Conservation (phyloP, 2,329 filamentous ascomycete genomes). For the Lithohypha guttulata region DNA sequence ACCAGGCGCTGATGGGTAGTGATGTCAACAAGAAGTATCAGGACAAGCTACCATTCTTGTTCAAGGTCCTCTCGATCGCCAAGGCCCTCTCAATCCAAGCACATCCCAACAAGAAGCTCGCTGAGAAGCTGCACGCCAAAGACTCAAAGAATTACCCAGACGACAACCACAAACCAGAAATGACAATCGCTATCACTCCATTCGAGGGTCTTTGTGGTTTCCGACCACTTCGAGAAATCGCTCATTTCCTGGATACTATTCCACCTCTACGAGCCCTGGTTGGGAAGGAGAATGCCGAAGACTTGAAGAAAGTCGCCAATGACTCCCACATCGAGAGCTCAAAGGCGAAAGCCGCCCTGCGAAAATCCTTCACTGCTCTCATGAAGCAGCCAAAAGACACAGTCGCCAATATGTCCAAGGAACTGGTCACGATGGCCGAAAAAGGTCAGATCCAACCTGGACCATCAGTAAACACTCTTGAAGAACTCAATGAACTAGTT, state of each 20-base stretch:
- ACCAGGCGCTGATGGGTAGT: conserved; percentile 66
- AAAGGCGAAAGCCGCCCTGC: conserved; percentile 67
- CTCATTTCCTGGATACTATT: conserved; percentile 65
- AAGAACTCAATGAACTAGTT: conserved; percentile 66
- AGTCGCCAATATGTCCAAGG: conserved; percentile 53
- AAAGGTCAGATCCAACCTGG: conserved; percentile 25
- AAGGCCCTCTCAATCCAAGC: conserved; percentile 97
- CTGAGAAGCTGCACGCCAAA: conserved; percentile 72
- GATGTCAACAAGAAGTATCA: conserved; percentile 66
- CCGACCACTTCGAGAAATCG: conserved; percentile 73
- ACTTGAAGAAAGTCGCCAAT: conserved; percentile 44
- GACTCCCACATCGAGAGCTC: conserved; percentile 43
- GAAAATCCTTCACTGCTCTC: conserved; percentile 62
- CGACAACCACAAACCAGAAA: conserved; percentile 99
- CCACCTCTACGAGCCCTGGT: conserved; percentile 56
- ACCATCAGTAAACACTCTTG: conserved; percentile 56
- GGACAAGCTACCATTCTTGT: conserved; percentile 81
- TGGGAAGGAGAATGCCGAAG: conserved; percentile 50
- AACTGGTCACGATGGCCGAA: conserved; percentile 61
- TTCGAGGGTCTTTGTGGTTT: conserved; percentile 97
- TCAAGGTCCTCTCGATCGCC: conserved; percentile 93
- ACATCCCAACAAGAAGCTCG: conserved; percentile 89
- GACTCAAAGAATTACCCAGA: conserved; percentile 95
- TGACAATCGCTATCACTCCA: conserved; percentile 94
- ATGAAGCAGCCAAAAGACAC: conserved; percentile 65